Base-by-base conservation (phyloP, 1,284 basidiomycete species). In the Leccinum solheimii region DNA sequence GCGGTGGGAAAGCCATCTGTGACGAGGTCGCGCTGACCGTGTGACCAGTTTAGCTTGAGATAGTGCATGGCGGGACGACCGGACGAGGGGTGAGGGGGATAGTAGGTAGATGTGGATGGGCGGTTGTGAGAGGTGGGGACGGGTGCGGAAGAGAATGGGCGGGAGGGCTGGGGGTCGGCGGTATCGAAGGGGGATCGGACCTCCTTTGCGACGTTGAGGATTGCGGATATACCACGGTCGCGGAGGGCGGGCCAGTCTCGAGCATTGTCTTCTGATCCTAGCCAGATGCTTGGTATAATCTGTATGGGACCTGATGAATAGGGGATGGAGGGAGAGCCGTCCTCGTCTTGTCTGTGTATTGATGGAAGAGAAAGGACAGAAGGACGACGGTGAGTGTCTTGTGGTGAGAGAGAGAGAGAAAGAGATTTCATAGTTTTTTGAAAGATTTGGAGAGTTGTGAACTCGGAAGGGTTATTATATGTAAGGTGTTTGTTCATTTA, bases 171-270 rank as follows among this genome's bases (percentile, higher is more conserved):
- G 27, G 79, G 69, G 26, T 71, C 67, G 23, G 73, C 66, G 14
- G 78, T 64, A 67, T 90, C 88, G 69, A 93, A 92, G 21, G 92
- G 90, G 50, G 88, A 88, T 32, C 85, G 78, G 62, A 97, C 91
- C 76, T 97, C 95, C 77, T 97, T 97, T 36, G 97, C 97, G 36
- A 98, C 97, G 75, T 98, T 98, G 74, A 98, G 83, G 19, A 98
- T 85, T 50, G 90, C 86, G 63, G 84, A 86, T 74, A 97, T 94
- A 57, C 88, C 86, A 40, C 87, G 83, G 59, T 88, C 83, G n/a
- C 84, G 74, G 60, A 96, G 85, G 54, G 81, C 79, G 50, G 80
- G 78, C 84, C 88, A 90, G 75, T 96, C 89, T 58, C 86, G 84
- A 36, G 93, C 92, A 66, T 97, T 97, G 75, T 97, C 94, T 75